phyloP scores from a whole-genome alignment of 2,329 filamentous ascomycete species.

The Paradendryphiella salina region DNA sequence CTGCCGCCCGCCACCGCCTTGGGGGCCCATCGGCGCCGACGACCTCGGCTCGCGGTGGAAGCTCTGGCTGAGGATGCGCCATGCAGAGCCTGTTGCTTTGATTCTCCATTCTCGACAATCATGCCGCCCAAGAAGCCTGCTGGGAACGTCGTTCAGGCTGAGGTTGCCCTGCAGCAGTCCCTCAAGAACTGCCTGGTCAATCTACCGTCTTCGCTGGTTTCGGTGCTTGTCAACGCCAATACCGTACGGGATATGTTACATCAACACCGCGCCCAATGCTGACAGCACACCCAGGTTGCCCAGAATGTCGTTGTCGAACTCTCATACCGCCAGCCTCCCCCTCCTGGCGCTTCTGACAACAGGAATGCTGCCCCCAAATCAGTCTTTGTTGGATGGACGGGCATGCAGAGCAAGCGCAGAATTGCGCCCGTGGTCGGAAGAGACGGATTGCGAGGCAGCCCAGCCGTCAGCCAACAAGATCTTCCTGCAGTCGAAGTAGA shows the following conservation, averaged over 20 bases:
- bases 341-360: slow-evolving; percentile 47
- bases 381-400: slow-evolving; percentile 92
- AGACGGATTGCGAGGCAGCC: slow-evolving; percentile 69
- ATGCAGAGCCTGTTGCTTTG: slow-evolving; percentile 3
- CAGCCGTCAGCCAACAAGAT: slow-evolving; percentile 71
- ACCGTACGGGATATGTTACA: slow-evolving; percentile 63
- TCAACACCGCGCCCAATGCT: slow-evolving; percentile 3
- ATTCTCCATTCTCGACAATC: slow-evolving; percentile 10
- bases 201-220: slow-evolving; percentile 80
- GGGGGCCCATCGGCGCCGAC: slow-evolving; percentile 25
- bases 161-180: slow-evolving; percentile 76
- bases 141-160: slow-evolving; percentile 66
- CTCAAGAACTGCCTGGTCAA: slow-evolving; percentile 96
- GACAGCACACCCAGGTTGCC: slow-evolving; percentile 70
- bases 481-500: slow-evolving; percentile 81
- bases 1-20: slow-evolving; percentile 33
- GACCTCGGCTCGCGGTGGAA: slow-evolving; percentile 35
- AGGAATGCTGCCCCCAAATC: slow-evolving; percentile 59
- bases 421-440: slow-evolving; percentile 72
- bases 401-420: slow-evolving; percentile 91
- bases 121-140: slow-evolving; percentile 52
- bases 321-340: slow-evolving; percentile 66
- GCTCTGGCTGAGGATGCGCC: slow-evolving; percentile 6
- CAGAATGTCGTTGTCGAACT: slow-evolving; percentile 98
- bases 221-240: slow-evolving; percentile 84